Base-by-base conservation (phyloP, 345 rosid genomes). In the Kandelia obovata region DNA sequence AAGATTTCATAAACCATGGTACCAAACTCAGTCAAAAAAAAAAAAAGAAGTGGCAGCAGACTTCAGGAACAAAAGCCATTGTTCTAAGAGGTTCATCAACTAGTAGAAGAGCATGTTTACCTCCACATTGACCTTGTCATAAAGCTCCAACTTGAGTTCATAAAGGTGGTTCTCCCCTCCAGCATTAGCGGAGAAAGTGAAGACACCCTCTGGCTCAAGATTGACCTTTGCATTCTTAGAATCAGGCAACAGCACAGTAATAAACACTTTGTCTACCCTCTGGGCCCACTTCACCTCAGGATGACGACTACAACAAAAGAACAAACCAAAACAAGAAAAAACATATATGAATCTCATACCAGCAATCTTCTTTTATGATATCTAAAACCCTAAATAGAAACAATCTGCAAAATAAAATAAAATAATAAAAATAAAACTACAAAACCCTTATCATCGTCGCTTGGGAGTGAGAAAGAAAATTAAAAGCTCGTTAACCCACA, bases 251-350 rank as follows among this genome's bases (percentile, higher is more conserved):
- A 72, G 71, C 74, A 91, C 88, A 1, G 96, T 89, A 35, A 91
- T 73, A 66, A 81, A 91, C 57, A 91, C 82, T 83, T 87, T 86
- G 47, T 91, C 92, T 17, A 67, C 68, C 74, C 92, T 83, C 86
- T 91, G 88, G 3, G 97, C 96, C 97, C 97, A 91, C 80, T 87
- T 91, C 76, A 91, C 83, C 74, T 89, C 95, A 0, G 96, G 96
- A 83, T 87, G 87, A 69, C 92, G 97, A 76, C 97, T 91, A 71
- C 52, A 73, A 67, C 49, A 31, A 59, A 59, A 13, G 4, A 43
- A 43, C 5, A 43, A 13, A 43, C 49, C 0, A 13, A 43, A 43
- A 21, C 21, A 21, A 21, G 21, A 21, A 21, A 21, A 21, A 21
- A 21, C 21, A 21, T 21, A 21, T 21, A 21, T 21, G 46, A 28